phyloP scores from a whole-genome alignment of 2,329 filamentous ascomycete species.

The Neonectria sp. region DNA sequence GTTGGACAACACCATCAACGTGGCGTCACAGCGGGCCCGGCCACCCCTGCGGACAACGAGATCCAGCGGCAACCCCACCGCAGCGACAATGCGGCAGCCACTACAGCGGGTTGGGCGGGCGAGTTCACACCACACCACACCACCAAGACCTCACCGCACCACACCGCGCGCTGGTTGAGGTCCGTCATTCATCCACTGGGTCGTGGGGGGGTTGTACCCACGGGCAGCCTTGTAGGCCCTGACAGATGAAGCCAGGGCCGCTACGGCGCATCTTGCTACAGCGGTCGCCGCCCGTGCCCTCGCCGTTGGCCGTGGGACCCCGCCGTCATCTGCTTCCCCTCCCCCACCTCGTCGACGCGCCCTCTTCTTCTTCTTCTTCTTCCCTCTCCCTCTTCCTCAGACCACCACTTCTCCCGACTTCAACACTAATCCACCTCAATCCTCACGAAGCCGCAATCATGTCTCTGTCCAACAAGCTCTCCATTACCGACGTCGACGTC shows the following conservation, averaged over 20 bases:
- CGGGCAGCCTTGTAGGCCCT: background rate
- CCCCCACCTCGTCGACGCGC: constrained; percentile 24
- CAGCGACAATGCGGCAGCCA: background rate
- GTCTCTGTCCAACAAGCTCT: constrained; percentile 99
- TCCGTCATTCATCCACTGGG: background rate
- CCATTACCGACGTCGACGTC: constrained; percentile 95
- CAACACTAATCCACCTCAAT: constrained; percentile 17
- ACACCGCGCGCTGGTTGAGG: background rate
- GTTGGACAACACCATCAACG: background rate
- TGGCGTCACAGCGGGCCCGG: constrained; percentile 11
- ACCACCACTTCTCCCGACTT: constrained; percentile 4
- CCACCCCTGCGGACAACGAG: constrained; percentile 2
- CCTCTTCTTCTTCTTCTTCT: constrained; percentile 32
- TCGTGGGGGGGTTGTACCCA: background rate
- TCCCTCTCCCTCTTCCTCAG: constrained; percentile 37
- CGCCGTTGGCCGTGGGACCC: constrained; percentile 19
- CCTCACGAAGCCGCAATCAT: constrained; percentile 66
- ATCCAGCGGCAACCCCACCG: no score
- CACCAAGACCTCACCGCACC: constrained; percentile 9
- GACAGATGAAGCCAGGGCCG: background rate
- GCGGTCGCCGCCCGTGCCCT: constrained; percentile 12
- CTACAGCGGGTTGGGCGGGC: background rate
- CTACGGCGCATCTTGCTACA: constrained; percentile 15
- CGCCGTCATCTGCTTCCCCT: constrained; percentile 24
- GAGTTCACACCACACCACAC: constrained; percentile 5